Evolutionary conservation across 805 yeast species (phyloP), one percentile per base, ranked within the genome.

Genomic region (Starmerella lactis-condensi): DNA sequence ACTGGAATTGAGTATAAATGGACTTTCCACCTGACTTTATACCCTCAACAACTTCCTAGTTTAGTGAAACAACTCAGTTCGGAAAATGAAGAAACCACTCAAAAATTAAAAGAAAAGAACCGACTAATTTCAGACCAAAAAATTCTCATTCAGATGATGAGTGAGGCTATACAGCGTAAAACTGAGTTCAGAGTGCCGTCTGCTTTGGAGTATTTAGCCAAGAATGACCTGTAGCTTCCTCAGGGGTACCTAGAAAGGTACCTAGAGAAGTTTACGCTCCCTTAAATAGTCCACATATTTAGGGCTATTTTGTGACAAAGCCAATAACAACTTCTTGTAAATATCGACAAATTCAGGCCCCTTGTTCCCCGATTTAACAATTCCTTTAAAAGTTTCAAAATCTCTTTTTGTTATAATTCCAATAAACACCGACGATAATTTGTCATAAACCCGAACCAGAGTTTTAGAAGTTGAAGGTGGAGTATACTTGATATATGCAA

Each of bases 101-200:
- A 6, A 2, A 8, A 22, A 8, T 6, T 29, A 6, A 3, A 4
- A 2, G 16, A 6, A 5, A 6, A 14, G 17, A 21, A 24, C 10
- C 17, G 17, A 24, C 10, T 10, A 4, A 24, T 33, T 9, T 9
- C 13, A 13, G 33, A 28, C 12, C 31, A 34, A 11, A 22, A 31
- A 20, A 17, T 18, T 13, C 27, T 37, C 6, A 34, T 37, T 7
- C 17, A 25, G 12, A 37, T 37, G 14, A 17, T 37, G 11, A 20
- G 24, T n/a, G 34, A 31, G 17, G 35, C 40, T 8, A 21, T 24
- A 19, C 19, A 16, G 10, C 40, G 40, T 8, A 24, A 19, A n/a
- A 28, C 34, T 3, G 31, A 22, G 17, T 37, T 34, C 22, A 19
- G 24, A 6, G 31, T 22, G 11, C 40, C 40, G 2, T 14, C 22